A percentile compares a stretch with the other conserved stretches of the same genome.
These are phyloP conservation scores for Xylariaceae sp. DNA, from an alignment of 2,329 filamentous ascomycete species.

Conservation along the genomic window DNA sequence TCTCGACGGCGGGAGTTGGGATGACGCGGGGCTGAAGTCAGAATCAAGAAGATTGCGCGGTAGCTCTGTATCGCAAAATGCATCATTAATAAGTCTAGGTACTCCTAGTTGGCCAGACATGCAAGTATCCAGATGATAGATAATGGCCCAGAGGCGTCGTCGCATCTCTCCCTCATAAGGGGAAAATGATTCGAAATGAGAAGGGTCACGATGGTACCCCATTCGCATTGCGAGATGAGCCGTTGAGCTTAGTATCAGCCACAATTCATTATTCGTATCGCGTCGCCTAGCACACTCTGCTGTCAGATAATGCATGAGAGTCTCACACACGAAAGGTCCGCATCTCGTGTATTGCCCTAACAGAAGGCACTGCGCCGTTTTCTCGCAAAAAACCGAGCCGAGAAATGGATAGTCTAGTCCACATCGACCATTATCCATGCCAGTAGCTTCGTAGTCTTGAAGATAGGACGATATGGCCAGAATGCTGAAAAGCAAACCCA, in stretches of 20 bases:
- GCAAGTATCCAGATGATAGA: conserved; percentile 39
- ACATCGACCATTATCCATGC: background rate
- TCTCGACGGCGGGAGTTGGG: conserved; percentile 35
- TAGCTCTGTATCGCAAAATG: conserved; percentile 37
- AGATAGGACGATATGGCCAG: conserved; percentile 36
- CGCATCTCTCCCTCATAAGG: conserved; percentile 44
- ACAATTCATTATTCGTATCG: conserved; percentile 33
- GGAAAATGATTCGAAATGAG: conserved; percentile 37
- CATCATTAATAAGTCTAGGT: conserved; percentile 37
- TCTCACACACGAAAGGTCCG: conserved; percentile 39
- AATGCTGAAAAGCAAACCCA: conserved; percentile 45
- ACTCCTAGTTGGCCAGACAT: conserved; percentile 42
- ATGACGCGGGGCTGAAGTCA: conserved; percentile 36
- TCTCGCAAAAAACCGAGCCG: conserved; percentile 22
- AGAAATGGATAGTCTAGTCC: conserved; percentile 6
- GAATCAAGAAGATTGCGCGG: conserved; percentile 42
- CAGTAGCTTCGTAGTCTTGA: conserved; percentile 12
- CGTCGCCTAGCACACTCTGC: conserved; percentile 28
- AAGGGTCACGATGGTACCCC: conserved; percentile 43
- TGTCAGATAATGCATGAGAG: conserved; percentile 33
- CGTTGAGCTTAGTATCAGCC: conserved; percentile 32
- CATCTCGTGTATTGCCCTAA: conserved; percentile 40
- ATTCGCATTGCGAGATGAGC: conserved; percentile 33
- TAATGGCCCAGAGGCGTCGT: conserved; percentile 39
- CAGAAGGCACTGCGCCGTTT: conserved; percentile 35